Evolutionary conservation across 805 yeast species (phyloP).

Genomic region (Cyberlindnera japonica): DNA sequence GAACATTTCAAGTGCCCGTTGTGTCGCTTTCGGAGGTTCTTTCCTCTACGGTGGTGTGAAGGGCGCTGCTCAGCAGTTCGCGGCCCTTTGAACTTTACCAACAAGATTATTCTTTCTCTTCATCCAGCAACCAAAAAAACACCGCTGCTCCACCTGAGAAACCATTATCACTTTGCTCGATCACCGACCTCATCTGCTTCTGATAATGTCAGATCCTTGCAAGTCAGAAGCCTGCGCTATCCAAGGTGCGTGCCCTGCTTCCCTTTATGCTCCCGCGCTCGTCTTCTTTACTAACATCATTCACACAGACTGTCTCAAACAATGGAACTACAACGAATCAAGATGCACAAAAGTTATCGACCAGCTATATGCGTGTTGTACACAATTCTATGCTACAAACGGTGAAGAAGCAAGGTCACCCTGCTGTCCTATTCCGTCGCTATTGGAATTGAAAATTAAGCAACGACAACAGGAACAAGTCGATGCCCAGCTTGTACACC

Average conservation of each 20-base stretch:
- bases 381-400: conserved; percentile 53
- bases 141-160: too few relatives aligned
- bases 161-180: not conserved
- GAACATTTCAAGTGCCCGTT: not conserved
- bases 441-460: conserved; percentile 58
- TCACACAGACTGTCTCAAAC: conserved; percentile 53
- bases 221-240: conserved; percentile 80
- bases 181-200: not conserved
- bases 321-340: conserved; percentile 63
- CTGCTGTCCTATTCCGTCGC: conserved; percentile 73
- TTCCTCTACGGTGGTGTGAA: not conserved
- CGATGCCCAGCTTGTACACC: conserved; percentile 50
- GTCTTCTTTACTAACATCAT: not conserved
- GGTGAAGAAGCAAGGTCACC: conserved; percentile 60
- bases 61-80: not conserved
- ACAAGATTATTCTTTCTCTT: not conserved
- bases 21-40: not conserved
- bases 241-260: conserved; percentile 46
- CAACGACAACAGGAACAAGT: conserved; percentile 55
- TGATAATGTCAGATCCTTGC: conserved; percentile 44
- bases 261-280: too few relatives aligned
- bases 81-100: not conserved
- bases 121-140: not conserved
- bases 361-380: conserved; percentile 71
- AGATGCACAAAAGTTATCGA: conserved; percentile 70